Base-by-base conservation (phyloP, 805 yeast genomes). In the Saccharomycopsis amapae region DNA sequence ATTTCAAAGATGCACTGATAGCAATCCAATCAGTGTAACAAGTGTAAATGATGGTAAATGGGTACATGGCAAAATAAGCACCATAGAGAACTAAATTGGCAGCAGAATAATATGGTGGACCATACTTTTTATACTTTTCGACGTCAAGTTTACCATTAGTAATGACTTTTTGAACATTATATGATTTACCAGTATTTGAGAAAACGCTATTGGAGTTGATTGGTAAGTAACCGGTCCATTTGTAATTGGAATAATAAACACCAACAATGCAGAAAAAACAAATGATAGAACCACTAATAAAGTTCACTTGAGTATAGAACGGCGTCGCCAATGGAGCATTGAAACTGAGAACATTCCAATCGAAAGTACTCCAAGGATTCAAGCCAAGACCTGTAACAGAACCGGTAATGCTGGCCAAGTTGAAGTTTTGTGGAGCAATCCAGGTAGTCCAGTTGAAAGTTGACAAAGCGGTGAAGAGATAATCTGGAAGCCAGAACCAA, bases 101-200 rank as follows among this genome's bases (percentile, higher is more conserved):
- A 4, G 86, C 85, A 24, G 76, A 57, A 56, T 76, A 78, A 60
- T 71, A 80, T 7, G 87, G 86, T 6, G 84, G 81, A 1, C 85
- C 81, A 50, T 77, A 73, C n/a, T 59, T 50, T 46, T 66, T 63
- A 57, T 78, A 79, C 53, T 71, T 72, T 2, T 54, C 58, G 17
- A 59, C 50, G 55, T 78, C 81, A 39, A 79, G 66, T 15, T 58
- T 53, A 49, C 69, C 71, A 15, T 72, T 58, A 42, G 71, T 60
- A 38, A 79, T 56, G 15, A 79, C 67, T 41, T 67, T 58, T n/a
- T 67, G 64, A 38, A 78, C 75, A 20, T 70, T 61, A 57, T 65
- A 79, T 0, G 62, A 48, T 26, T 64, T 55, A 17, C 79, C 85
- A 32, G 64, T 67, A 55, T 77, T 78, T 48, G 75, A 72, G 59